These are phyloP conservation scores for Leptodontidium sp. DNA, from an alignment of 2,329 filamentous ascomycete species.

Conservation along the genomic window DNA sequence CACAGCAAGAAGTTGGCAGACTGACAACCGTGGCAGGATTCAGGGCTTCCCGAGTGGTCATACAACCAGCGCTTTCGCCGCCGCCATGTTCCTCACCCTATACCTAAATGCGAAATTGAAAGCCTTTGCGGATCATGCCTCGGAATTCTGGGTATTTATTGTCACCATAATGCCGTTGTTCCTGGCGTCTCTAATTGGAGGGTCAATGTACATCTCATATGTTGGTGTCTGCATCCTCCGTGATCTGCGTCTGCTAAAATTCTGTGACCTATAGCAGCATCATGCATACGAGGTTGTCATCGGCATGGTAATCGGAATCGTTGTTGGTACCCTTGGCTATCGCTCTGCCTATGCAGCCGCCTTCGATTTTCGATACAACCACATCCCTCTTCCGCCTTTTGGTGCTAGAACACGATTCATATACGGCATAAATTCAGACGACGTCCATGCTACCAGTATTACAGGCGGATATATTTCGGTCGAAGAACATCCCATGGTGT, in stretches of 20 bases:
- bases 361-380: constrained; percentile 71
- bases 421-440: neutral
- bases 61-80: constrained; percentile 74
- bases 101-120: constrained; percentile 83
- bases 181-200: constrained; percentile 69
- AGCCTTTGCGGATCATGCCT: constrained; percentile 74
- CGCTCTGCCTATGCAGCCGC: constrained; percentile 71
- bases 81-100: constrained; percentile 72
- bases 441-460: neutral
- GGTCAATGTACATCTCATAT: constrained; percentile 65
- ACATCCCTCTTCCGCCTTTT: constrained; percentile 38
- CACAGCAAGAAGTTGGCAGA: constrained; percentile 14
- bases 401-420: constrained; percentile 21
- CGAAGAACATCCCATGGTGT: constrained; percentile 21
- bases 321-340: constrained; percentile 69
- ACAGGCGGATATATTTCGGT: constrained; percentile 2
- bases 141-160: constrained; percentile 75
- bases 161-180: constrained; percentile 70
- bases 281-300: constrained; percentile 75
- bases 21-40: constrained; percentile 46
- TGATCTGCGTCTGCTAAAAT: neutral
- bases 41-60: constrained; percentile 78
- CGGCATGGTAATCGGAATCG: constrained; percentile 67
- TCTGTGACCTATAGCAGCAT: constrained; percentile 60
- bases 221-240: constrained; percentile 27